Evolutionary conservation across 169 alveolate species (phyloP).

Genomic region (Cryptosporidium meleagridis): DNA sequence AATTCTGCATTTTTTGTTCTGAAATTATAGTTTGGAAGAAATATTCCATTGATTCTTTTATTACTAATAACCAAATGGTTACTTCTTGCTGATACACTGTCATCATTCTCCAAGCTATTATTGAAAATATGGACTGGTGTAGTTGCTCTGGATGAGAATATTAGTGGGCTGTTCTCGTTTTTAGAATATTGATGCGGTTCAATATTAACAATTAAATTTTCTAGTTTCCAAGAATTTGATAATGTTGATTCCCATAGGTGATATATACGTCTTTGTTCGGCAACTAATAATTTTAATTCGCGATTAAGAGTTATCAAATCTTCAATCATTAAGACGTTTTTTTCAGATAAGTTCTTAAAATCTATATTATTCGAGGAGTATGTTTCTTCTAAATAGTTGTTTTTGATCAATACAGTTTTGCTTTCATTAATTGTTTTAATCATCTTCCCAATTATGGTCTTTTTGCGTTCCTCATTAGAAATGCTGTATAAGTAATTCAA

Average conservation of each 20-base stretch:
- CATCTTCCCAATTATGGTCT: neutral
- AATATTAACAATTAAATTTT: neutral
- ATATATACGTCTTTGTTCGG: constrained; percentile 28
- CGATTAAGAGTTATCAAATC: constrained; percentile 18
- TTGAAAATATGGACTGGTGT: neutral
- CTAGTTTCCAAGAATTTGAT: constrained; percentile 22
- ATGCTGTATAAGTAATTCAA: constrained; percentile 17
- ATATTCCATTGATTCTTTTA: neutral
- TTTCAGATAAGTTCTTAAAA: neutral
- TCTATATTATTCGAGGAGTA: neutral
- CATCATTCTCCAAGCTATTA: neutral
- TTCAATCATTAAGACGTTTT: neutral
- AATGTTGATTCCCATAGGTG: constrained; percentile 25
- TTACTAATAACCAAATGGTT: no score
- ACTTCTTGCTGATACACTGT: neutral
- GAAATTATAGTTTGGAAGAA: neutral
- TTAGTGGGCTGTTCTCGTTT: neutral
- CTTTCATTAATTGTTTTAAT: constrained; percentile 6
- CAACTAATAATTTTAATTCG: neutral
- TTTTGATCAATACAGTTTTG: neutral
- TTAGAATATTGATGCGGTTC: neutral
- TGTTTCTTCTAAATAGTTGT: neutral
- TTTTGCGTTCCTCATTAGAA: neutral
- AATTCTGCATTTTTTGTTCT: neutral
- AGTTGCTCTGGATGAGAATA: neutral